Base-by-base conservation (phyloP, 805 yeast species). In the Candida pseudofarinosa region DNA sequence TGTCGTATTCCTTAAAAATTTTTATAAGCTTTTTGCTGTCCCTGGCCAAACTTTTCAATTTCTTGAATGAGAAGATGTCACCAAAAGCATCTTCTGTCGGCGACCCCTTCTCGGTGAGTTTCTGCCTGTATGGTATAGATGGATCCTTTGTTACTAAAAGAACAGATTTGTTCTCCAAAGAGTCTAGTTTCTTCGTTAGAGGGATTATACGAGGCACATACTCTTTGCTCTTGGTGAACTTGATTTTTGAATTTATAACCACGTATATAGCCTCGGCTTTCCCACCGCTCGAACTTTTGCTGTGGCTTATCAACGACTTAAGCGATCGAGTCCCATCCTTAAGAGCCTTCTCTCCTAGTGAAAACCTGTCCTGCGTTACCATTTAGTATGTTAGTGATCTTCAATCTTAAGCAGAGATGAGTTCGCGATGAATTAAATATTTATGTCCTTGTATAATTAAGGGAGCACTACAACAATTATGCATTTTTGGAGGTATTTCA, bases 121-220 rank as follows among this genome's bases (percentile, higher is more conserved):
- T 69, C 8, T 67, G 68, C 30, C 80, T 67, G 52, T 79, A 85
- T 4, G 71, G 68, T 3, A 76, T 67, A 4, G 83, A 76, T 1
- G 91, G 90, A 54, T 87, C 93, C 49, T 83, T 85, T 6, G 91
- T 83, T 12, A 88, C 72, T 15, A 88, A 66, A 3, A 85, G 56
- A 4, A 85, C 73, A 17, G 79, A 65, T 39, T 74, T 65, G 16
- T 75, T 74, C 16, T 73, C 72, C 2, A 78, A 57, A 43, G 69
- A 71, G 40, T 73, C 74, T 43, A 84, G 58, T 48, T 76, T 73
- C 49, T 74, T 65, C 0, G 77, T 70, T 10, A 85, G 49, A 3
- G 88, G 85, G 14, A 71, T 63, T 33, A 71, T 63, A 41, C 74
- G 52, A 2, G 74, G 75, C 3, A 66, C 69, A 48, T 67, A 64